Conservation (phyloP, 2,329 filamentous ascomycete genomes). For the Cytospora paraplurivora region DNA sequence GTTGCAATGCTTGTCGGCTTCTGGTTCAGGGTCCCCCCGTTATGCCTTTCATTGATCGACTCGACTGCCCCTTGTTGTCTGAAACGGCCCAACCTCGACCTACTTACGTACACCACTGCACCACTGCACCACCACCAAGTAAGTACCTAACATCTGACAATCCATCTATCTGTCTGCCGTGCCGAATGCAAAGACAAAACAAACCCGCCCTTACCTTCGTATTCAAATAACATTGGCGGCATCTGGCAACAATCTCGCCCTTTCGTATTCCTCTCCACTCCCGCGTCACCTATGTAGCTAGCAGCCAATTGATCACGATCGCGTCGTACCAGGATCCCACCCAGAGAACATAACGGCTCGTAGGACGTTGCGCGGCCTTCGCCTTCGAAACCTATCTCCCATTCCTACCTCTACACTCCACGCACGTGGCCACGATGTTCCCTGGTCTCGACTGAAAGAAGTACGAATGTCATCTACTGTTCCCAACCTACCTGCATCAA, state of each 20-base stretch:
- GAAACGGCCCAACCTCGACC: not conserved
- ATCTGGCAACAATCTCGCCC: not conserved
- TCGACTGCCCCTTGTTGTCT: not conserved
- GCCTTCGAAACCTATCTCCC: not conserved
- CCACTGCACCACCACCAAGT: too few relatives aligned
- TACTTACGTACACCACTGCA: not conserved
- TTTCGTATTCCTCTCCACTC: not conserved
- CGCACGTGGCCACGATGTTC: constrained; percentile 19
- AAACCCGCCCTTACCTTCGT: constrained; percentile 8
- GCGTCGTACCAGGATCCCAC: constrained; percentile 22
- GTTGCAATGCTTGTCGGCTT: not conserved
- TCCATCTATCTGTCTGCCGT: not conserved
- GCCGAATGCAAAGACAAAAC: constrained; percentile 5
- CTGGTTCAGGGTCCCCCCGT: not conserved
- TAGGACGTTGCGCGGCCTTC: not conserved
- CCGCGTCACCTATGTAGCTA: not conserved
- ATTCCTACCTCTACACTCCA: not conserved
- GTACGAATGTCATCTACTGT: constrained; percentile 22
- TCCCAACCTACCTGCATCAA: not conserved
- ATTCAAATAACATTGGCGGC: not conserved
- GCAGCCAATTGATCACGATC: constrained; percentile 26
- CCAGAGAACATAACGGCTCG: not conserved
- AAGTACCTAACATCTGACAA: not conserved
- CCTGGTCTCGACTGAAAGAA: constrained; percentile 19
- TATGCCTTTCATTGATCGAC: not conserved